phyloP scores from a whole-genome alignment of 805 yeast species.

The Wickerhamiella domercqiae region DNA sequence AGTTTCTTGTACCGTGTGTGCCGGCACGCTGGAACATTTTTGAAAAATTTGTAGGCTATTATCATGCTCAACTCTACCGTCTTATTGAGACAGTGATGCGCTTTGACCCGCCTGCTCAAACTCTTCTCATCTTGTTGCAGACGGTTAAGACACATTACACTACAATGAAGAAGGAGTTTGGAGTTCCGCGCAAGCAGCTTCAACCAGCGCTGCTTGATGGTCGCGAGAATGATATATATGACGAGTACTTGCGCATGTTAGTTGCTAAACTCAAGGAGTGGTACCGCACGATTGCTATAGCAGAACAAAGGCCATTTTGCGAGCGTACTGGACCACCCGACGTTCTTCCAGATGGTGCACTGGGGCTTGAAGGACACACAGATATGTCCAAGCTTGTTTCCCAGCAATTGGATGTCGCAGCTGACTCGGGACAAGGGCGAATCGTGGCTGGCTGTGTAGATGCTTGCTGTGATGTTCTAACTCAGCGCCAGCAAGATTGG shows the following conservation, averaged over 20 bases:
- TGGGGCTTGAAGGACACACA: conserved; percentile 61
- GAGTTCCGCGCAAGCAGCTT: conserved; percentile 30
- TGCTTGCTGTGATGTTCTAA: conserved; percentile 47
- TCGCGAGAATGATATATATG: conserved; percentile 54
- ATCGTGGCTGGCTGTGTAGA: conserved; percentile 65
- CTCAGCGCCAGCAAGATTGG: conserved; percentile 51
- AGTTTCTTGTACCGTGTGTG: conserved; percentile 41
- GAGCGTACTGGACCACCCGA: conserved; percentile 63
- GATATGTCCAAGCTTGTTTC: conserved; percentile 67
- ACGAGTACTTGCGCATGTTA: conserved; percentile 62
- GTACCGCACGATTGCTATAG: conserved; percentile 53
- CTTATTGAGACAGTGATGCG: conserved; percentile 50
- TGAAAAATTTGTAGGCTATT: conserved; percentile 42
- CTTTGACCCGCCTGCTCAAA: conserved; percentile 62
- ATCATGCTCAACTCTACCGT: conserved; percentile 49
- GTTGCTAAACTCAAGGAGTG: conserved; percentile 69
- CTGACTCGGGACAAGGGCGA: conserved; percentile 67
- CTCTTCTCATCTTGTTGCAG: conserved; percentile 56
- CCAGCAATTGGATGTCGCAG: conserved; percentile 83
- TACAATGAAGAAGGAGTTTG: conserved; percentile 36
- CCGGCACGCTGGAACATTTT: conserved; percentile 67
- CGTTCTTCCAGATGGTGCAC: conserved; percentile 43
- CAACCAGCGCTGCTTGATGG: conserved; percentile 54
- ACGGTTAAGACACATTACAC: conserved; percentile 57
- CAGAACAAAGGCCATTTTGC: conserved; percentile 50